Evolutionary conservation across 495 filamentous ascomycete species (phyloP), one percentile per base, ranked within the genome.

Genomic region (Paragyromitra xinjiangensis): DNA sequence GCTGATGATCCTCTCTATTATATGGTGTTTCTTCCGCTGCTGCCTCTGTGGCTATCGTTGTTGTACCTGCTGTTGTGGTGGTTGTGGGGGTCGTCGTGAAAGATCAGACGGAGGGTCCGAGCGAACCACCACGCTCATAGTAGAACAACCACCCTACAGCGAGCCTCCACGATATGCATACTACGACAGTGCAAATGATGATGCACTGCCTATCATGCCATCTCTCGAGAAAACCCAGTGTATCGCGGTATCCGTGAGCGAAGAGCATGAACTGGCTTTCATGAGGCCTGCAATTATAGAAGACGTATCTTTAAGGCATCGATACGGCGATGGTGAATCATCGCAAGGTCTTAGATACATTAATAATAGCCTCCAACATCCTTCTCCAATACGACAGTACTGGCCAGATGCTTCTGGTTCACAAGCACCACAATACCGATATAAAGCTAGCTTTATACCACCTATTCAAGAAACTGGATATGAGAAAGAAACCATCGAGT

Each of bases 51-150:
- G 80, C 2, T 75, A 75, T 55, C 75, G 48, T 12, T 81, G 80
- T 40, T 81, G 80, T 39, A 22, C 79, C n/a, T 81, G 80, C 37
- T 81, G 79, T 53, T 81, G 80, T 12, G 80, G 80, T 11, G 79
- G 79, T 16, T 81, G 79, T 37, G 79, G 79, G 2, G 71, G 79
- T 14, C 44, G 71, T 68, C 64, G 62, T 9, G 67, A 66, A 58
- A 68, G 53, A 37, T 42, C 6, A 26, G 42, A 59, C 29, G 39
- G 37, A 24, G 75, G 67, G 40, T 24, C 70, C 14, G n/a, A 71
- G 53, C 62, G 62, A 19, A 22, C 79, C 1, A 44, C 75, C 6
- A 37, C 58, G 4, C 29, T 34, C 11, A 71, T 81, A 22, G 48
- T 45, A 4, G 69, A 77, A 45, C 74, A 81, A 24, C 80, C 80